phyloP scores from a whole-genome alignment of 1,284 basidiomycete species.

The Apiotrichum veenhuisii region DNA sequence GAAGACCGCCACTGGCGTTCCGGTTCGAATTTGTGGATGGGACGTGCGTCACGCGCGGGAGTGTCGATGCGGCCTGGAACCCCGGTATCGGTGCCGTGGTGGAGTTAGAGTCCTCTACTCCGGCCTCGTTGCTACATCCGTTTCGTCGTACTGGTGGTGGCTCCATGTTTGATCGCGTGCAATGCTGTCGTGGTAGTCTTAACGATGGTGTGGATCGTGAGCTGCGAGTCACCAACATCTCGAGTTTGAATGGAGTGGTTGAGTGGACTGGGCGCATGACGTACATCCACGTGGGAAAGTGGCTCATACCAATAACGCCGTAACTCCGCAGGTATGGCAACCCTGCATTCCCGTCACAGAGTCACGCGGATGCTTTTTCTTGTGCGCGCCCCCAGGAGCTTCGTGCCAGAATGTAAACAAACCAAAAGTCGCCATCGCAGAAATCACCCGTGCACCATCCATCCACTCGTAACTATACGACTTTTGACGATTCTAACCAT shows the following conservation, averaged over 20 bases:
- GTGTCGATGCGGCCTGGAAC: conserved; percentile 25
- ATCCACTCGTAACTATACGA: too few relatives aligned
- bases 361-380: not conserved
- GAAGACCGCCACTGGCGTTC: conserved; percentile 23
- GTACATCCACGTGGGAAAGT: conserved; percentile 7
- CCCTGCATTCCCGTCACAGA: not conserved
- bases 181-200: not conserved
- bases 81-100: too few relatives aligned
- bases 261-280: conserved; percentile 4
- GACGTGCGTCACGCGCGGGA: conserved; percentile 15
- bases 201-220: not conserved
- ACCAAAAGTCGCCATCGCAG: not conserved
- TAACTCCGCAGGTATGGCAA: not conserved
- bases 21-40: conserved; percentile 19
- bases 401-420: conserved; percentile 3
- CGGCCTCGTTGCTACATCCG: not conserved
- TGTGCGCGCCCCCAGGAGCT: not conserved
- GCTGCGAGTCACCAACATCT: too few relatives aligned
- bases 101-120: too few relatives aligned
- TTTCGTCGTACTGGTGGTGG: conserved; percentile 9
- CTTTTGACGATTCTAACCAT: too few relatives aligned
- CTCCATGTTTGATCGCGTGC: conserved; percentile 10
- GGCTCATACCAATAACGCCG: not conserved
- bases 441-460: too few relatives aligned
- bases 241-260: too few relatives aligned